Base-by-base conservation (phyloP, 163 green algal genomes). In the Prototheca wickerhamii region DNA sequence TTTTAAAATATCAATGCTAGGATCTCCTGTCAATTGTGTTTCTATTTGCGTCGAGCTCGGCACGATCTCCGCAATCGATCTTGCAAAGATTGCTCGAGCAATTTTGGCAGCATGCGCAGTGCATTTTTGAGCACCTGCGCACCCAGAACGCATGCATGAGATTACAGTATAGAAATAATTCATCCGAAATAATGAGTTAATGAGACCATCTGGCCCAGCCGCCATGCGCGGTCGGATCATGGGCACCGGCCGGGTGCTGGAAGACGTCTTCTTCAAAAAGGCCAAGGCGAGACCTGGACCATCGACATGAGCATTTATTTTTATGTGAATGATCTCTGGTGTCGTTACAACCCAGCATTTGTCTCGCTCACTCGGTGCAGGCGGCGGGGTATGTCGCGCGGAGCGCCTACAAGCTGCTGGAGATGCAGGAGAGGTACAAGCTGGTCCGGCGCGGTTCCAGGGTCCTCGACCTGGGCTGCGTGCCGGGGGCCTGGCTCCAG, bases 401-500 rank as follows among this genome's bases (percentile, higher is more conserved):
- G 1, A 82, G 80, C 12, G 87, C 89, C 0, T 95, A 82, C 65
- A 95, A 93, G 75, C 79, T 96, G 17, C 64, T 83, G 42, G 87
- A 96, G 62, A 86, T 96, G 4, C 89, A 96, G 58, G 60, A 87
- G 17, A 89, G 89, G 63, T 81, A 92, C 70, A 86, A 83, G 7
- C 34, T 96, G 21, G 92, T 96, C 4, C 76, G 68, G 30, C 73
- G 46, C 46, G 87, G 87, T 2, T 65, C 63, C 44, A 64, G 61
- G 8, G 77, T 95, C 2, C 61, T 96, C n/a, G 89, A 96, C 67
- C 71, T 96, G 21, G 89, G 90, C 0, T 95, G 88, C 66, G 75
- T 77, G 29, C 89, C 89, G 23, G 89, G 89, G 2, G 85, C 86
- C 4, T 81, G 61, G 65, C 49, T 76, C 35, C 79, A 86, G 70